A percentile compares a stretch with the other conserved stretches of the same genome.
phyloP scores from a whole-genome alignment of 192 early-diverging fungal genomes.

The Globomyces pollinis-pini region DNA sequence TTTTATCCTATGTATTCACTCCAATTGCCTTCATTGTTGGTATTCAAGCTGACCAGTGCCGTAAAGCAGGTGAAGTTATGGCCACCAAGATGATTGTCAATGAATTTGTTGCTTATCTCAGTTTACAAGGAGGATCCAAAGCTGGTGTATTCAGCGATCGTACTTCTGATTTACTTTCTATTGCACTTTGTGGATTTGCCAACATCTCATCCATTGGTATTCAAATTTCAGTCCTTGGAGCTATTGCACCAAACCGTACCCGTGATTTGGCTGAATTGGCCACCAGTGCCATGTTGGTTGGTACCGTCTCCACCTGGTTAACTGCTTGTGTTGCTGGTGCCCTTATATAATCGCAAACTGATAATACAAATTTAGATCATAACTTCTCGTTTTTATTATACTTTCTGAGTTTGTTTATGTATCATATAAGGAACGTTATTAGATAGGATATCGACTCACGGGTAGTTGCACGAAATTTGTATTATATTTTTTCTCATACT shows the following conservation, averaged over 20 bases:
- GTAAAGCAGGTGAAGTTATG: constrained; percentile 55
- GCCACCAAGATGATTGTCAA: constrained; percentile 75
- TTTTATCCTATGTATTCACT: constrained; percentile 72
- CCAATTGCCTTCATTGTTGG: constrained; percentile 68
- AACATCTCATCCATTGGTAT: constrained; percentile 79
- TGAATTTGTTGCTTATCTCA: constrained; percentile 78
- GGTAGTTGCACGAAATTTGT: too few species aligned
- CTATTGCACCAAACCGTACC: constrained; percentile 63
- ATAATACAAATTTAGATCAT: too few species aligned
- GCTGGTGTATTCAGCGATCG: constrained; percentile 12
- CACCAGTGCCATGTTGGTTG: constrained; percentile 70
- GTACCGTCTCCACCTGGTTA: constrained; percentile 70
- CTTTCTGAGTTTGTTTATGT: too few species aligned
- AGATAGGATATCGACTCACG: too few species aligned
- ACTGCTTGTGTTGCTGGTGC: constrained; percentile 72
- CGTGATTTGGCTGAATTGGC: constrained; percentile 66
- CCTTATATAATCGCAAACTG: constrained; percentile 28
- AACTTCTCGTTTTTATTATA: too few species aligned
- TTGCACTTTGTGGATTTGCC: constrained; percentile 82
- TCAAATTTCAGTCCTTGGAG: constrained; percentile 67
- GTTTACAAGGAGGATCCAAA: constrained; percentile 10
- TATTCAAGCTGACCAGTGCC: constrained; percentile 43
- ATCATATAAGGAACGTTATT: too few species aligned
- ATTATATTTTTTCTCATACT: too few species aligned
- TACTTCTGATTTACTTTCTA: constrained; percentile 40